A percentile compares a stretch with the other conserved stretches of the same genome.
Evolutionary conservation across 371 early-diverging fungal genomes (phyloP).

Genomic region (Nematocida homosporus): DNA sequence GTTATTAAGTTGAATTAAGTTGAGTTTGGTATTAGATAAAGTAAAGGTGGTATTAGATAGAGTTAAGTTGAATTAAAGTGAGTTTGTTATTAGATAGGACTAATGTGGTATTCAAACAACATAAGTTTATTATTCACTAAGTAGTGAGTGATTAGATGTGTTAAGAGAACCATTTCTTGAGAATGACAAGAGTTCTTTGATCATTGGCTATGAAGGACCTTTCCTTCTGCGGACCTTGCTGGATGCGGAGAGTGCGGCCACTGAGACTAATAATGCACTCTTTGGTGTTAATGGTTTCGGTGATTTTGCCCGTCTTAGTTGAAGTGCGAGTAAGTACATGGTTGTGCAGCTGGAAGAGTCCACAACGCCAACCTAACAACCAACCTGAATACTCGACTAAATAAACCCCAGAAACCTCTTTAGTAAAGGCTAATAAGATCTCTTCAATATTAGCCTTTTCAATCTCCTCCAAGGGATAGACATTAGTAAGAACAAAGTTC

Average conservation of each 20-base stretch:
- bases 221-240: constrained; percentile 4
- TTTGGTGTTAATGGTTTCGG: constrained; percentile 3
- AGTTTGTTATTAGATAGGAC: too few relatives aligned
- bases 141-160: neutral
- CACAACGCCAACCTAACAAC: constrained; percentile 21
- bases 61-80: too few relatives aligned
- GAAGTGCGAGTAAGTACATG: constrained; percentile 27
- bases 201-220: constrained; percentile 26
- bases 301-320: neutral
- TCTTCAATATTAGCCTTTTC: neutral
- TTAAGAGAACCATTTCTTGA: constrained; percentile 27
- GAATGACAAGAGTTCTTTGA: neutral
- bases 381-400: constrained; percentile 49
- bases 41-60: too few relatives aligned
- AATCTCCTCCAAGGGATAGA: neutral
- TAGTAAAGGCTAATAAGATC: neutral
- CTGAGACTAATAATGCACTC: constrained; percentile 9
- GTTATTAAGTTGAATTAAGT: too few relatives aligned
- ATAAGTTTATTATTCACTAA: neutral
- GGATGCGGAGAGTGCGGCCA: neutral
- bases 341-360: constrained; percentile 24
- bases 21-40: too few relatives aligned
- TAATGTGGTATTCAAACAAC: too few relatives aligned
- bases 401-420: constrained; percentile 2
- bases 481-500: constrained; percentile 37